These are phyloP conservation scores for Calonectria pteridis DNA, from an alignment of 2,329 filamentous ascomycete species.

Conservation along the genomic window DNA sequence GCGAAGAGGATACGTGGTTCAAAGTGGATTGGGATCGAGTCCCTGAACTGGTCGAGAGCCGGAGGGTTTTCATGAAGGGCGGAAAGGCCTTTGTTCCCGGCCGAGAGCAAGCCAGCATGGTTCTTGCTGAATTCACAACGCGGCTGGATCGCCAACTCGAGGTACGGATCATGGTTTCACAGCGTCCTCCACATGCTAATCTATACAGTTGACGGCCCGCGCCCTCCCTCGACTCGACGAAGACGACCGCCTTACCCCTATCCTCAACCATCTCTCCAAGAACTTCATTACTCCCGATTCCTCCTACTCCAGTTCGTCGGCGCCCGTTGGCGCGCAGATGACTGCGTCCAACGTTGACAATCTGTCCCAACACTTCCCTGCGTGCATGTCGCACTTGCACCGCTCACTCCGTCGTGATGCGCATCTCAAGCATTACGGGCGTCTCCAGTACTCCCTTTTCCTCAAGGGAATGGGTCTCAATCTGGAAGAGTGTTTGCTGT, in stretches of 20 bases:
- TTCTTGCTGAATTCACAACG: conserved; percentile 86
- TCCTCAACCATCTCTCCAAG: conserved; percentile 84
- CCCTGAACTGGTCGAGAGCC: conserved; percentile 86
- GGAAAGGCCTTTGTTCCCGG: conserved; percentile 94
- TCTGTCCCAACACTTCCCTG: conserved; percentile 84
- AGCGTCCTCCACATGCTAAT: conserved; percentile 1
- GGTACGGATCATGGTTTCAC: conserved; percentile 58
- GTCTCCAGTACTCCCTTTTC: conserved; percentile 95
- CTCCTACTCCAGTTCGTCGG: conserved; percentile 75
- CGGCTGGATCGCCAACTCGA: conserved; percentile 86
- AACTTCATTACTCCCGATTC: conserved; percentile 95
- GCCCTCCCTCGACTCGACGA: conserved; percentile 93
- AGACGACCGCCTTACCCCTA: conserved; percentile 85
- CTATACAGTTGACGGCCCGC: conserved; percentile 81
- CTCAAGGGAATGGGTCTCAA: conserved; percentile 94
- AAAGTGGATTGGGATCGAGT: conserved; percentile 97
- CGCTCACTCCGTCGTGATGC: conserved; percentile 86
- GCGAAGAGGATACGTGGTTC: conserved; percentile 90
- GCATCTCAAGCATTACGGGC: conserved; percentile 93
- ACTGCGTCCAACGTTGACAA: conserved; percentile 83
- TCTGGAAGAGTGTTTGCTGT: conserved; percentile 90
- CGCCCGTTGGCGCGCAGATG: conserved; percentile 78
- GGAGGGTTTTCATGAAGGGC: conserved; percentile 79
- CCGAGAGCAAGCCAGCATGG: conserved; percentile 88
- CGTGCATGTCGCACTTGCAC: conserved; percentile 96